Evolutionary conservation across 148 eudicot species (phyloP), one percentile per base, ranked within the genome.

Genomic region (Persicaria maculosa): DNA sequence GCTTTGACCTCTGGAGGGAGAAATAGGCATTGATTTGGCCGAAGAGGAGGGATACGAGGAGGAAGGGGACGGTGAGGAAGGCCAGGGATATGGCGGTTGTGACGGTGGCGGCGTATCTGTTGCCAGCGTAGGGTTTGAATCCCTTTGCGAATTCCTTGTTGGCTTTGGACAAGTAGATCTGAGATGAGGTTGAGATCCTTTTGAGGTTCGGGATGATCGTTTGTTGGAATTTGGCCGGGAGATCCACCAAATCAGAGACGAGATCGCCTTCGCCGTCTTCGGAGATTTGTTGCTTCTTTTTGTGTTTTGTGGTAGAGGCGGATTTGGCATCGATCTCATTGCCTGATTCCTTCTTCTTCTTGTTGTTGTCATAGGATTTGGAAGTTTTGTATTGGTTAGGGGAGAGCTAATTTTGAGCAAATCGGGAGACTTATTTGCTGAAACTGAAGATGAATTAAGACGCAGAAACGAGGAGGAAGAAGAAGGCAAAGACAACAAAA

Each of bases 141-240:
- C 81, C 82, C 40, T 78, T 85, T 1, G 95, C 83, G 77, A 93
- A 83, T 68, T 93, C 80, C 53, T 85, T 89, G 81, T 87, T 88
- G 75, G 87, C 84, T 75, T 74, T 85, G 1, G 79, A 74, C 5
- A 91, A 80, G 81, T 93, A 93, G 5, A 76, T 57, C 72, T 81
- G 78, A 6, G 98, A 93, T 4, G 92, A 85, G 25, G 88, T 73
- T 47, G 95, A 91, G 48, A 93, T 82, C 80, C 64, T 80, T 44
- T 89, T 89, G 43, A 93, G 74, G 77, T 93, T 97, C 77, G 98
- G 98, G 77, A 93, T 48, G 12, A 93, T 73, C 62, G 90, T 54
- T 82, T 88, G 78, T 69, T 93, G 98, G 47, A 93, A 91, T 78
- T 85, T 93, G 0, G 84, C 65, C 4, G 98, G 93, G 3, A 93